phyloP scores from a whole-genome alignment of 1,139 yeast genomes.

The Protomyces lactucae-debilis region DNA sequence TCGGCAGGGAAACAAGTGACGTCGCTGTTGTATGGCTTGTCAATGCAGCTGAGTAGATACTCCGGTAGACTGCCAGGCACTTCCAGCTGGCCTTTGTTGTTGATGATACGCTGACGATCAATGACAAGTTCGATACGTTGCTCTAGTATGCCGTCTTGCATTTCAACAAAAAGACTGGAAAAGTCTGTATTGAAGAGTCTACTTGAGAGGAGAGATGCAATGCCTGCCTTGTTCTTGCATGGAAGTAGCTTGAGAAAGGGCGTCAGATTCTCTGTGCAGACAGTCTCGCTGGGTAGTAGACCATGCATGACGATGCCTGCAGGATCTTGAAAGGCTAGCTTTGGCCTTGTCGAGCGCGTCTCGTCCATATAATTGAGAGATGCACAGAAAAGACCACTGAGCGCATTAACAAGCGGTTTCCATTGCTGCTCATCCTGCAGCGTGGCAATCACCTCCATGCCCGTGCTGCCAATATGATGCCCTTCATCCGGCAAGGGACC shows the following conservation, averaged over 20 bases:
- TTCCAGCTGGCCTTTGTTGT: slow-evolving; percentile 41
- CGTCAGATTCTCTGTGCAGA: slow-evolving; percentile 94
- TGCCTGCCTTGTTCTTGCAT: slow-evolving; percentile 86
- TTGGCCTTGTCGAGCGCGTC: slow-evolving; percentile 71
- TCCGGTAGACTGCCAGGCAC: neutral
- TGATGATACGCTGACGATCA: slow-evolving; percentile 57
- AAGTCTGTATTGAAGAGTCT: slow-evolving; percentile 89
- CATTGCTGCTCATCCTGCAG: slow-evolving; percentile 52
- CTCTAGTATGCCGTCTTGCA: slow-evolving; percentile 48
- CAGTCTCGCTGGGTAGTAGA: slow-evolving; percentile 89
- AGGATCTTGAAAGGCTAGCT: slow-evolving; percentile 43
- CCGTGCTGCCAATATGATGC: slow-evolving; percentile 77
- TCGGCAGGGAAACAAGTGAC: slow-evolving; percentile 78
- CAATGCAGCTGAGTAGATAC: slow-evolving; percentile 46
- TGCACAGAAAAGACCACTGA: slow-evolving; percentile 93
- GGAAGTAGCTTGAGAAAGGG: slow-evolving; percentile 88
- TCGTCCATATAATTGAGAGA: slow-evolving; percentile 83
- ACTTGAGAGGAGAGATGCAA: slow-evolving; percentile 83
- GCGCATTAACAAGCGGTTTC: slow-evolving; percentile 64
- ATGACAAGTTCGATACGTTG: slow-evolving; percentile 73
- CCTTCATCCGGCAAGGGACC: slow-evolving; percentile 78
- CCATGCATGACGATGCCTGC: slow-evolving; percentile 56
- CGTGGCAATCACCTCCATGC: slow-evolving; percentile 88
- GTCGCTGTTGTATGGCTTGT: slow-evolving; percentile 48
- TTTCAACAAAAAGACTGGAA: slow-evolving; percentile 90